Conservation (phyloP, 306 rosid species). For the Gillenia trifoliata region DNA sequence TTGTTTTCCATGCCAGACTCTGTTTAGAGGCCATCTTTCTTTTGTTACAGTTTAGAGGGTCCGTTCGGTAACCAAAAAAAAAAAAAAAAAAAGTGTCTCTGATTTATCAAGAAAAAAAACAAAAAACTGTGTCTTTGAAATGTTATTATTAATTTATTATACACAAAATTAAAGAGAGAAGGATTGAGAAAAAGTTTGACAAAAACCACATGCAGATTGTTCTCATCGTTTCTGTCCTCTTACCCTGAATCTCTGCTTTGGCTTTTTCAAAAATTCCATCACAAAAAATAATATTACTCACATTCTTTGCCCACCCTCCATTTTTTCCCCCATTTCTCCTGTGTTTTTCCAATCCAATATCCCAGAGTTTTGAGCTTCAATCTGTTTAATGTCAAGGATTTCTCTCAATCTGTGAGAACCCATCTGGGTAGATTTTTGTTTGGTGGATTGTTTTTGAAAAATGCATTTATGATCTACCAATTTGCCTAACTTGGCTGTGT, state of each 20-base stretch:
- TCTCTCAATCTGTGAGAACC: neutral
- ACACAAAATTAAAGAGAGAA: neutral
- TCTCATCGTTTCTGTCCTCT: neutral
- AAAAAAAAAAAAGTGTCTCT: neutral
- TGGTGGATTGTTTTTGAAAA: neutral
- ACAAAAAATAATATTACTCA: neutral
- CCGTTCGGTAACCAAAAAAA: neutral
- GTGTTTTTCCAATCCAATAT: neutral
- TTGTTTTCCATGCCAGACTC: neutral
- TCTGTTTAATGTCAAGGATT: neutral
- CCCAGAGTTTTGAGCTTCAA: neutral
- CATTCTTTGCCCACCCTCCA: neutral
- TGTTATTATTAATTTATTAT: neutral
- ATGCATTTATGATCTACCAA: neutral
- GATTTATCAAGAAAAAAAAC: neutral
- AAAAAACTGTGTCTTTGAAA: neutral
- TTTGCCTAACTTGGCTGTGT: neutral
- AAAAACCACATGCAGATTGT: neutral
- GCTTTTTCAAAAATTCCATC: neutral
- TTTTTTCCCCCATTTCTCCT: neutral
- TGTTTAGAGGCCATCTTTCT: neutral
- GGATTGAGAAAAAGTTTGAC: neutral
- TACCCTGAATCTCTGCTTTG: constrained; percentile 2
- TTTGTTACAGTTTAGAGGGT: neutral
- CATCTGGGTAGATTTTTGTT: neutral